Conservation (phyloP, 1,284 basidiomycete species). For the Microstroma glucosiphilum region DNA sequence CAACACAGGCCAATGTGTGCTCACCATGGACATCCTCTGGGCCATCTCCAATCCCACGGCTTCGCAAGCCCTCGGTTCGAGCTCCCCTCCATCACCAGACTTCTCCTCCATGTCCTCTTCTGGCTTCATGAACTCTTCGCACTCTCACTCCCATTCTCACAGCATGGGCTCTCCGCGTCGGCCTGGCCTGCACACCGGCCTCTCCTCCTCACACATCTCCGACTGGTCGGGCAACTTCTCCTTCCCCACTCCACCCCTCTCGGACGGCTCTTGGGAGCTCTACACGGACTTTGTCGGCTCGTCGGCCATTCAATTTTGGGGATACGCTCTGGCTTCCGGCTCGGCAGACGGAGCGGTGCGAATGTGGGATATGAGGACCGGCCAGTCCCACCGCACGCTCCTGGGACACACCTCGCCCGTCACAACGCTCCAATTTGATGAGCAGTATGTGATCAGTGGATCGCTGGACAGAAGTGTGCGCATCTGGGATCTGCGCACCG, state of each 20-base stretch:
- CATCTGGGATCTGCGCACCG: slow-evolving; percentile 86
- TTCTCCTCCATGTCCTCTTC: background rate
- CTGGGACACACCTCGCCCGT: slow-evolving; percentile 89
- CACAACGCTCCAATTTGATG: slow-evolving; percentile 94
- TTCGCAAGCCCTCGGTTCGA: slow-evolving; percentile 52
- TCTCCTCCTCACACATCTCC: slow-evolving; percentile 4
- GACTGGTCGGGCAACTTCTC: slow-evolving; percentile 56
- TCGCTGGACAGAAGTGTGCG: slow-evolving; percentile 76
- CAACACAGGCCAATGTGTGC: slow-evolving; percentile 88
- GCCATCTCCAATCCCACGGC: slow-evolving; percentile 85
- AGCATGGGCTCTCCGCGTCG: slow-evolving; percentile 8
- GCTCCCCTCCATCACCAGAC: slow-evolving; percentile 6
- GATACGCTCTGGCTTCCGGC: slow-evolving; percentile 91
- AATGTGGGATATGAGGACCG: slow-evolving; percentile 99
- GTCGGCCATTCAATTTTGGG: slow-evolving; percentile 89
- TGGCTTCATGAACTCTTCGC: background rate
- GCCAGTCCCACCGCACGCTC: slow-evolving; percentile 88
- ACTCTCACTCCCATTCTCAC: background rate
- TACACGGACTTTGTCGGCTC: slow-evolving; percentile 91
- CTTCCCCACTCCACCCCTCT: slow-evolving; percentile 72
- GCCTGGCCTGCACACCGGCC: background rate
- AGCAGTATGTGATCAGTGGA: slow-evolving; percentile 83
- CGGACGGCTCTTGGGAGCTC: slow-evolving; percentile 85
- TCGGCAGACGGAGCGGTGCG: slow-evolving; percentile 92
- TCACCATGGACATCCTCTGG: slow-evolving; percentile 99